Conservation (phyloP, 148 eudicot species). For the Vaccinium vitisidaea region DNA sequence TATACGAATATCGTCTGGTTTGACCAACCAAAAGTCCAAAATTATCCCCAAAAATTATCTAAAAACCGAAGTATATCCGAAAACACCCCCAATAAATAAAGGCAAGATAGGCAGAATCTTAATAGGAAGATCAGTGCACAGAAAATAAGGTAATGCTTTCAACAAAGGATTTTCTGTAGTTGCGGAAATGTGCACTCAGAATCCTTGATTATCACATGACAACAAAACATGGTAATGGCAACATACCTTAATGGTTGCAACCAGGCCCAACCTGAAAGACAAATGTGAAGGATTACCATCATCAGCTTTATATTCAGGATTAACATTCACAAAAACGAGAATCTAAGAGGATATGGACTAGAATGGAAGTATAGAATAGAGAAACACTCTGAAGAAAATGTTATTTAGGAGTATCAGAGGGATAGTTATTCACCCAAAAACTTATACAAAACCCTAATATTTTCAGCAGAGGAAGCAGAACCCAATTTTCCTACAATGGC, state of each 20-base stretch:
- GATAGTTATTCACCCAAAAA: background rate
- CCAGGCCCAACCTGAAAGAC: constrained; percentile 81
- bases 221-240: background rate
- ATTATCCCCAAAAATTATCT: background rate
- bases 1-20: background rate
- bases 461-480: background rate
- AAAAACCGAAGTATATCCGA: background rate
- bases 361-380: background rate
- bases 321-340: background rate
- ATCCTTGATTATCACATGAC: background rate
- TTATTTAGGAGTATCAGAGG: background rate
- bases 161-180: background rate
- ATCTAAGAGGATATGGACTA: background rate
- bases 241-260: constrained; percentile 81
- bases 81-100: background rate
- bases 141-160: background rate
- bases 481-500: background rate
- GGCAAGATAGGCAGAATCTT: background rate
- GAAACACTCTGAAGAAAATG: background rate
- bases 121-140: background rate
- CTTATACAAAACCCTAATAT: background rate
- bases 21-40: background rate
- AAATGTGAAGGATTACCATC: constrained; percentile 17
- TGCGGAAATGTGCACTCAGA: background rate
- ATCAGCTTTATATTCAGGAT: constrained; percentile 1